A percentile compares a stretch with the other conserved stretches of the same genome.
These are phyloP conservation scores for Leishmania mexicana DNA, from an alignment of 208 protist genomes.

Conservation along the genomic window DNA sequence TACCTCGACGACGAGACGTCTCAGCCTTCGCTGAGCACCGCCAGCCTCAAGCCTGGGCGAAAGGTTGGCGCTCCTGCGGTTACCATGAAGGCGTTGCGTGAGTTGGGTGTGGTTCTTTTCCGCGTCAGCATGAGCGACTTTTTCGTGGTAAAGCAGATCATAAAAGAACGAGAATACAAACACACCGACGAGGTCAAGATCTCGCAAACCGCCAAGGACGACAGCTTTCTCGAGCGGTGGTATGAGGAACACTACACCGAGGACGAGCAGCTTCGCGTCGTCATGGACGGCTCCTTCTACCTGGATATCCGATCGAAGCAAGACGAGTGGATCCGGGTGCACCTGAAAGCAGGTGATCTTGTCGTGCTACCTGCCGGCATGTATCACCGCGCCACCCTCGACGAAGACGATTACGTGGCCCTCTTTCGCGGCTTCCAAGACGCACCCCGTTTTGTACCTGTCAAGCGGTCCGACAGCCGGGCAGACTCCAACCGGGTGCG, in stretches of 20 bases:
- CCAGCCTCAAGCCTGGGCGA: conserved; percentile 79
- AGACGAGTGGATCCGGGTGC: conserved; percentile 94
- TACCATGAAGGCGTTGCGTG: conserved; percentile 72
- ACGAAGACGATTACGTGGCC: conserved; percentile 89
- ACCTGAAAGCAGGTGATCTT: conserved; percentile 78
- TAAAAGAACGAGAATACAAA: conserved; percentile 91
- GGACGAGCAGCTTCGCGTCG: conserved; percentile 92
- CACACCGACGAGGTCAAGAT: conserved; percentile 87
- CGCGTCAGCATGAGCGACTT: conserved; percentile 87
- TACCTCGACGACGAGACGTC: conserved; percentile 86
- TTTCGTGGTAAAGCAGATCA: conserved; percentile 80
- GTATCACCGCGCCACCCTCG: conserved; percentile 86
- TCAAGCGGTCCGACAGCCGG: conserved; percentile 70
- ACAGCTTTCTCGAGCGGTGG: conserved; percentile 87
- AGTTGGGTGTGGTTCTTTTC: conserved; percentile 85
- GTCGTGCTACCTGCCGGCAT: conserved; percentile 86
- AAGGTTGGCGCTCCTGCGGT: conserved; percentile 47
- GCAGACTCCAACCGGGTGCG: conserved; percentile 76
- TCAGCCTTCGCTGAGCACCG: conserved; percentile 57
- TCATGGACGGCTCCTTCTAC: conserved; percentile 91
- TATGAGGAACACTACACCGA: conserved; percentile 94
- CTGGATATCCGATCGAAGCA: conserved; percentile 92
- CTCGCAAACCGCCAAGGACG: conserved; percentile 91
- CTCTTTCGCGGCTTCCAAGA: conserved; percentile 86
- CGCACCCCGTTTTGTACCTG: conserved; percentile 79